These are phyloP conservation scores for Fragilaria radians DNA, from an alignment of 108 stramenopile species.

Conservation along the genomic window DNA sequence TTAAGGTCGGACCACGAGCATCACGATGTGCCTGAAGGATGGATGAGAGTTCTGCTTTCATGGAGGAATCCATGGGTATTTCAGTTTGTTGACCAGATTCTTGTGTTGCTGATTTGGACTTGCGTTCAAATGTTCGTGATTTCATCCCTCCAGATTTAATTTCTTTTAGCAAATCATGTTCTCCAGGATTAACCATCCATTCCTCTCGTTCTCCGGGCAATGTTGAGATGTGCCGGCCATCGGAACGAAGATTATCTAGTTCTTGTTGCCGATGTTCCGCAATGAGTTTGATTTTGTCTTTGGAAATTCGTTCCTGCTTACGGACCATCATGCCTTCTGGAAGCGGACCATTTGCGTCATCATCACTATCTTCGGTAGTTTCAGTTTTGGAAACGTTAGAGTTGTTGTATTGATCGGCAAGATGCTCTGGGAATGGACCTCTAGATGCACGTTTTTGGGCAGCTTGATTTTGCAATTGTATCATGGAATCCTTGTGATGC, in stretches of 20 bases:
- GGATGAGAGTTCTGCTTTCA: conserved; percentile 73
- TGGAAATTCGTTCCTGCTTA: conserved; percentile 6
- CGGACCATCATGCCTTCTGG: conserved; percentile 25
- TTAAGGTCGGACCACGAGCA: conserved; percentile 60
- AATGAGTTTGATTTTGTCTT: conserved; percentile 19
- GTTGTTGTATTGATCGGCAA: background rate
- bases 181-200: conserved; percentile 85
- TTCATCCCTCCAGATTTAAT: conserved; percentile 46
- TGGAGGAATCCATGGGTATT: conserved; percentile 44
- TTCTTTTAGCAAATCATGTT: conserved; percentile 73
- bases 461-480: background rate
- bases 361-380: conserved; percentile 29
- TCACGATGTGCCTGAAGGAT: conserved; percentile 64
- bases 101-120: conserved; percentile 25
- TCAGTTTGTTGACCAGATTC: conserved; percentile 3
- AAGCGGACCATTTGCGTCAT: conserved; percentile 67
- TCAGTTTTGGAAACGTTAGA: background rate
- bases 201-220: conserved; percentile 53
- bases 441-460: background rate
- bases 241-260: conserved; percentile 17
- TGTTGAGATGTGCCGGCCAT: conserved; percentile 12
- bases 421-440: background rate
- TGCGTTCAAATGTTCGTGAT: conserved; percentile 54
- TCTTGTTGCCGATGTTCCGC: conserved; percentile 29
- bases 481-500: background rate